Percentiles rank a stretch among this genome's conserved stretches.
These are phyloP conservation scores for Gloeopeniophorella convolvens DNA, from an alignment of 768 basidiomycete species.

Conservation along the genomic window DNA sequence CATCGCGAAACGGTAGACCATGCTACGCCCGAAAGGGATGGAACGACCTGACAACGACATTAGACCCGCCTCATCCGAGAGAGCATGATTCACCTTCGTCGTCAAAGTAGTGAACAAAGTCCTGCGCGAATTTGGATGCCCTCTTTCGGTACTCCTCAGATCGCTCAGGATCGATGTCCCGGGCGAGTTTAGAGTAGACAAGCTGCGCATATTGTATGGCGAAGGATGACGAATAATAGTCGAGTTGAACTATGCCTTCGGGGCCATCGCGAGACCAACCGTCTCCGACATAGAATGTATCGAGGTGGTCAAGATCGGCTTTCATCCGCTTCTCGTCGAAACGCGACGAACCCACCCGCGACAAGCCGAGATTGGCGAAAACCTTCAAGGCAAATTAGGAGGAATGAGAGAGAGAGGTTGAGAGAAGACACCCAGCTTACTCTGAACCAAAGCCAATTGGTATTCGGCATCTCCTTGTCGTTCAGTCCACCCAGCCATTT, in stretches of 20 bases:
- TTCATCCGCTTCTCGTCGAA: constrained; percentile 59
- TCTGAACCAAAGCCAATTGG: constrained; percentile 81
- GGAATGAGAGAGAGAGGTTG: no score
- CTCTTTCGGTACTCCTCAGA: constrained; percentile 60
- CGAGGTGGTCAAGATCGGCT: constrained; percentile 67
- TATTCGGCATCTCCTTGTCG: constrained; percentile 78
- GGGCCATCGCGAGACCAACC: constrained; percentile 78
- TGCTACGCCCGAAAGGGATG: constrained; percentile 68
- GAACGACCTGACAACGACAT: constrained; percentile 45
- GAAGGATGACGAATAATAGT: constrained; percentile 75
- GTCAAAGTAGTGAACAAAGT: constrained; percentile 74
- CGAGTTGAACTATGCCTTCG: constrained; percentile 69
- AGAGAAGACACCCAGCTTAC: constrained; percentile 30
- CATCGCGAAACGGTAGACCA: constrained; percentile 80
- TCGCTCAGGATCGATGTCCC: constrained; percentile 54
- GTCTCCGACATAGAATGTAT: constrained; percentile 70
- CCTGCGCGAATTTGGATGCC: constrained; percentile 54
- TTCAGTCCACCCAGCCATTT: constrained; percentile 71
- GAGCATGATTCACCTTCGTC: constrained; percentile 43
- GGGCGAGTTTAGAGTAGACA: constrained; percentile 60
- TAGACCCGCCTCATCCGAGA: neutral
- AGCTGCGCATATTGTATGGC: constrained; percentile 74
- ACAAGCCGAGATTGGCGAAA: constrained; percentile 68
- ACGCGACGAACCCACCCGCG: constrained; percentile 49
- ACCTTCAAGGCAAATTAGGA: constrained; percentile 37